Base-by-base conservation (phyloP, 176 grass and related monocot genomes). In the Eremochloa ophiuroides region DNA sequence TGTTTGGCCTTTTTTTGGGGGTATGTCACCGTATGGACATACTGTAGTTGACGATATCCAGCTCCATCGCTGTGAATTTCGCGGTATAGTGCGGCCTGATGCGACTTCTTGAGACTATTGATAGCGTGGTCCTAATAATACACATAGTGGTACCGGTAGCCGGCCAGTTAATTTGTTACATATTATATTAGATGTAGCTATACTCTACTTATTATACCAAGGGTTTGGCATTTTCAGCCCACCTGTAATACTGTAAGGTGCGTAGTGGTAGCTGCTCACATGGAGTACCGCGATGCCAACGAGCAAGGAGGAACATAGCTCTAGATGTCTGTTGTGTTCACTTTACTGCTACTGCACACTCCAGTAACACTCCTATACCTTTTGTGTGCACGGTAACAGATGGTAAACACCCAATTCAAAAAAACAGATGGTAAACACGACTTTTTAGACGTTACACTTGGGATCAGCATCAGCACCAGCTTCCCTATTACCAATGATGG, bases 371-470 rank as follows among this genome's bases (percentile, higher is more conserved):
- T 13, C 44, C 6, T 53, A 9, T n/a, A 33, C 22, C 20, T 15
- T 26, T 74, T 23, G n/a, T 3, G 11, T 5, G 12, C 27, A 46
- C 2, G n/a, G 10, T 55, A 16, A 55, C 15, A 47, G 20, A 22
- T 68, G 50, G 16, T 33, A 26, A 10, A 5, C 31, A 16, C 65
- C n/a, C n/a, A n/a, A n/a, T n/a, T n/a, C n/a, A n/a, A n/a, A n/a
- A n/a, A n/a, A 16, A 55, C 15, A 47, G 20, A 22, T 68, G 50
- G 16, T 33, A 26, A 10, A 5, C 31, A 16, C 65, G 11, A 38
- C 77, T 37, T 85, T 89, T 81, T 47, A 72, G 66, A 37, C 28
- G 69, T 17, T 10, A 42, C 79, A 84, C 65, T 65, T 89, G 53
- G 53, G n/a, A n/a, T n/a, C n/a, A n/a, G n/a, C n/a, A 74, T 66